A percentile compares a stretch with the other conserved stretches of the same genome.
Evolutionary conservation across 768 basidiomycete genomes (phyloP).

Genomic region (Naganishia antarctica): DNA sequence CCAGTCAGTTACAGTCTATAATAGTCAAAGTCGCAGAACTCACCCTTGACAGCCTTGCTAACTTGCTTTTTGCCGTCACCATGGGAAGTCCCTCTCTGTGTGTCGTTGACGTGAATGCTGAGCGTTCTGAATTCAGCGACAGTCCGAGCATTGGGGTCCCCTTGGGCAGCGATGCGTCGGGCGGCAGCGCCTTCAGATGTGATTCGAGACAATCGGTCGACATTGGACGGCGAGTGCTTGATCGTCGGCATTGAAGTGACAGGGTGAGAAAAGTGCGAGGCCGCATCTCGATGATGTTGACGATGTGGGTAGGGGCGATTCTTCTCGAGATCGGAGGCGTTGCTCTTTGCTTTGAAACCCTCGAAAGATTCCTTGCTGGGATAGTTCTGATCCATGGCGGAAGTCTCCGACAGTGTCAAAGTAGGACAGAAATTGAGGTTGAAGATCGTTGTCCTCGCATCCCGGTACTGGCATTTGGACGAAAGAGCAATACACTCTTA

Average conservation of each 20-base stretch:
- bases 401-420: too few relatives aligned
- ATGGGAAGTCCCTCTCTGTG: slow-evolving; percentile 28
- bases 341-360: not conserved
- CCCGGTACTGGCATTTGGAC: not conserved
- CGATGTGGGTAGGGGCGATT: not conserved
- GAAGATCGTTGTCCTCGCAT: not conserved
- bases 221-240: not conserved
- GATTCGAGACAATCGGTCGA: not conserved
- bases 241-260: not conserved
- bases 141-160: slow-evolving; percentile 34
- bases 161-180: slow-evolving; percentile 7
- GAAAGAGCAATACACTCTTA: not conserved
- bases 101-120: slow-evolving; percentile 51
- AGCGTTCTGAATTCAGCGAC: slow-evolving; percentile 52
- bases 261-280: not conserved
- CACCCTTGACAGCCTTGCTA: slow-evolving; percentile 36
- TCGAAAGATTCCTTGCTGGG: not conserved
- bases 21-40: not conserved
- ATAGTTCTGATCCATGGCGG: not conserved
- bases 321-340: not conserved
- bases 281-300: not conserved
- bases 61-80: slow-evolving; percentile 16
- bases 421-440: not conserved
- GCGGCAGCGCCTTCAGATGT: not conserved
- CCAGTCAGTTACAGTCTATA: not conserved